Evolutionary conservation across 148 eudicot genomes (phyloP), one percentile per base, ranked within the genome.

Genomic region (Chenopodium berlandieri): DNA sequence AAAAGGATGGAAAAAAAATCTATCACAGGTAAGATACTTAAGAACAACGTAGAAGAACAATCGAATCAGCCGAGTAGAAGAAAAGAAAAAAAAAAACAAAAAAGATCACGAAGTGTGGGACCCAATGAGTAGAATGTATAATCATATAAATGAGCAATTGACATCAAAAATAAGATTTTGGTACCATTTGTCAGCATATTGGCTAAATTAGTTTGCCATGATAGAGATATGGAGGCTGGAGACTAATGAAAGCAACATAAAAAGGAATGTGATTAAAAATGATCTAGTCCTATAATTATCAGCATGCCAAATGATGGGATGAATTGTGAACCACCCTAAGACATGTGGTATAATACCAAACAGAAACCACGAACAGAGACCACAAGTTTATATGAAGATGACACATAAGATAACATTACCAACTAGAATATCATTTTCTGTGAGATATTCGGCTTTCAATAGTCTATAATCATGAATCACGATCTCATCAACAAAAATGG

Each of bases 231-330:
- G 32, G 60, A 74, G 11, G 30, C 12, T 50, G 32, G 60, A 74
- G 11, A 52, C 8, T n/a, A 12, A 74, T 13, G 77, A 74, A 74
- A 27, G 77, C 77, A 74, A 73, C 76, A 47, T 19, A 11, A 8
- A 73, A n/a, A 23, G 4, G 16, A 73, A 47, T 47, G 31, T 73
- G 76, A 46, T 73, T 9, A n/a, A 47, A 73, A 14, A 48, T 72
- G 13, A 64, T 22, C 30, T 25, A 23, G 30, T 64, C 20, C 68
- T 25, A 64, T 64, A 0, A 23, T 0, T 14, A 64, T n/a, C 8
- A 8, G 68, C 12, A 27, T 23, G 8, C 68, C 30, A 64, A 64
- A 64, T 64, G 16, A n/a, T 64, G 58, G 31, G 3, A n/a, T 47
- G n/a, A 20, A n/a, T 25, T 73, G 56, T 44, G 32, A 73, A 73